These are phyloP conservation scores for Nothophoma quercina DNA, from an alignment of 2,329 filamentous ascomycete species.

Conservation along the genomic window DNA sequence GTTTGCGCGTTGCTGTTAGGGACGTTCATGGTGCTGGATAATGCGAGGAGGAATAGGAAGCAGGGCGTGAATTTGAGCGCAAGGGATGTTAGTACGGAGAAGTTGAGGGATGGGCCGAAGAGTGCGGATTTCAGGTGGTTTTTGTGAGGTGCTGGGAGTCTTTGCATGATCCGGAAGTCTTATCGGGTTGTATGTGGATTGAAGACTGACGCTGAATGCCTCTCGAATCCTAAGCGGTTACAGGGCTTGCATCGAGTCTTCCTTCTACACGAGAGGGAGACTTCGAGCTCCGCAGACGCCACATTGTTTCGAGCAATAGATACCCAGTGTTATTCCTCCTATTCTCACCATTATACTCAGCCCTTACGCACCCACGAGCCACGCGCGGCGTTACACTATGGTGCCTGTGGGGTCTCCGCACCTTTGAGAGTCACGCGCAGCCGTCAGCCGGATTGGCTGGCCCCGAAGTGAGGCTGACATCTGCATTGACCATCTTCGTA, in stretches of 20 bases:
- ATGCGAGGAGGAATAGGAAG: constrained; percentile 64
- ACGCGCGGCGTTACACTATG: background rate
- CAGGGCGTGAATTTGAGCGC: constrained; percentile 65
- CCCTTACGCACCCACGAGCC: too few species aligned
- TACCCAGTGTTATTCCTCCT: background rate
- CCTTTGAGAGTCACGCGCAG: constrained; percentile 8
- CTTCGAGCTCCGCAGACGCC: too few species aligned
- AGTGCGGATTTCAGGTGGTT: constrained; percentile 57
- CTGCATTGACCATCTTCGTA: too few species aligned
- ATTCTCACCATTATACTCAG: background rate
- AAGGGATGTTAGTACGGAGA: constrained; percentile 56
- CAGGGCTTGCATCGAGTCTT: background rate
- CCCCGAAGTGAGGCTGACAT: background rate
- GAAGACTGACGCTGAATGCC: too few species aligned
- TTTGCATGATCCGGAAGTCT: too few species aligned
- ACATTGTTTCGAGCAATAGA: background rate
- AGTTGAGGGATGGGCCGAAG: constrained; percentile 54
- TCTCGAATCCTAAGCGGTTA: too few species aligned
- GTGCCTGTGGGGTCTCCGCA: constrained; percentile 3
- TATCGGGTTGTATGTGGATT: too few species aligned
- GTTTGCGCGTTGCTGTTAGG: constrained; percentile 65
- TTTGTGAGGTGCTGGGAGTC: constrained; percentile 29
- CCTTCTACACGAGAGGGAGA: constrained; percentile 12
- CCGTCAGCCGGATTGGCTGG: background rate
- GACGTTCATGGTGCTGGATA: constrained; percentile 70